A percentile compares a stretch with the other conserved stretches of the same genome.
These are phyloP conservation scores for Solanum pinnatisectum DNA, from an alignment of 257 asterid species.

Conservation along the genomic window DNA sequence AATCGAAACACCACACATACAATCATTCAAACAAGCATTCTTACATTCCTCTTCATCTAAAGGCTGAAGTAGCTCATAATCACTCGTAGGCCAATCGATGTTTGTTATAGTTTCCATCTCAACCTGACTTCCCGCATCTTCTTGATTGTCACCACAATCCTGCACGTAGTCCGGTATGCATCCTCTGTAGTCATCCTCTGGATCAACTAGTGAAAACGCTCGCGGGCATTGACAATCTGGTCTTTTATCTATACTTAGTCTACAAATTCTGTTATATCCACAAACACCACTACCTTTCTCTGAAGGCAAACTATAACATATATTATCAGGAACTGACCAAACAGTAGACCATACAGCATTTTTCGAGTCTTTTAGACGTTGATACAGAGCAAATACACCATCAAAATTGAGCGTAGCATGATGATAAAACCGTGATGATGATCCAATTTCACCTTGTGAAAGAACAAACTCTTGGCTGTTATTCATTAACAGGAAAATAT, in stretches of 20 bases:
- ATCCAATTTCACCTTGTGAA: neutral
- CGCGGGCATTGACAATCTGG: constrained; percentile 27
- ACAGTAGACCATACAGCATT: constrained; percentile 9
- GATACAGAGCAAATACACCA: constrained; percentile 32
- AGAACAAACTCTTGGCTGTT: neutral
- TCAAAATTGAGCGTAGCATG: constrained; percentile 24
- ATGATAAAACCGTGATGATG: constrained; percentile 4
- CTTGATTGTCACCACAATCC: constrained; percentile 5
- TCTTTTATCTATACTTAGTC: constrained; percentile 1
- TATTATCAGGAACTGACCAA: constrained; percentile 18
- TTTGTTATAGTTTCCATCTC: constrained; percentile 1
- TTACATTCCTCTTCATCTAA: constrained; percentile 7
- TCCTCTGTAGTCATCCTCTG: constrained; percentile 5
- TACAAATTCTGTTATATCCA: constrained; percentile 38
- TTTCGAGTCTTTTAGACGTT: constrained; percentile 9
- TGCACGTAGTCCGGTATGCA: constrained; percentile 28
- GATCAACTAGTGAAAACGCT: constrained; percentile 20
- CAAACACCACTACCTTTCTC: constrained; percentile 35
- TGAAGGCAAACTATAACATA: neutral
- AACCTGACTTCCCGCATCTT: neutral
- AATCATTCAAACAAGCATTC: constrained; percentile 22
- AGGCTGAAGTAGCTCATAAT: constrained; percentile 15
- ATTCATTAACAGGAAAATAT: neutral
- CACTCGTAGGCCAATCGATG: constrained; percentile 28
- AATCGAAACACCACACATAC: constrained; percentile 32